phyloP scores from a whole-genome alignment of 2,329 filamentous ascomycete species.

The Neonectria faginata region DNA sequence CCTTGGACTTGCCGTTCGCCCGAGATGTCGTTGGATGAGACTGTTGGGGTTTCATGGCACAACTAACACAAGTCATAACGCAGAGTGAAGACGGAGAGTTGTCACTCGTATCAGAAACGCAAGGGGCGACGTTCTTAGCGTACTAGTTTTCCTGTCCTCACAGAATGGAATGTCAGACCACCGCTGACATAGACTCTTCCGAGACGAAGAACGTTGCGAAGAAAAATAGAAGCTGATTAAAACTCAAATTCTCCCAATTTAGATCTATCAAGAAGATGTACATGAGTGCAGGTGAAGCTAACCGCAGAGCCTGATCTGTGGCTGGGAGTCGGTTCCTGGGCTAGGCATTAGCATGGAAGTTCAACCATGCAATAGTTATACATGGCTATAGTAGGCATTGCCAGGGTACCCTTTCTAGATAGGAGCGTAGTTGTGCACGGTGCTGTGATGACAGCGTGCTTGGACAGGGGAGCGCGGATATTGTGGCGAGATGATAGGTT shows the following conservation, averaged over 20 bases:
- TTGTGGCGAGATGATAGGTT: not conserved
- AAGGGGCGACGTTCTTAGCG: not conserved
- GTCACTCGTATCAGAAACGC: not conserved
- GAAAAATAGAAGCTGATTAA: not conserved
- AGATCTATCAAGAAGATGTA: conserved; percentile 2
- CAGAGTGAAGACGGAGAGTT: too few species aligned
- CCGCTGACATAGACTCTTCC: not conserved
- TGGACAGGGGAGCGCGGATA: not conserved
- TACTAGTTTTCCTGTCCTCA: not conserved
- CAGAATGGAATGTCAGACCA: not conserved
- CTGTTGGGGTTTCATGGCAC: not conserved
- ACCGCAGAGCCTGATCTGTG: conserved; percentile 17
- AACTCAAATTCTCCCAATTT: not conserved
- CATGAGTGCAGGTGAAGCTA: conserved; percentile 18
- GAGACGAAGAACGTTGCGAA: not conserved
- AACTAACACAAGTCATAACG: not conserved
- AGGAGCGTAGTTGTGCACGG: not conserved
- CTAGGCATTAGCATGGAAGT: conserved; percentile 10
- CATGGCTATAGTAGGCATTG: not conserved
- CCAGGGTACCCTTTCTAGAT: not conserved
- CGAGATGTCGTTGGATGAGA: not conserved
- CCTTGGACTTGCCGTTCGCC: conserved; percentile 10
- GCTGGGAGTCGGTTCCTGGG: conserved; percentile 24
- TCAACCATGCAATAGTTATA: not conserved
- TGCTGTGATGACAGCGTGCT: not conserved